Evolutionary conservation across 1,284 basidiomycete genomes (phyloP).

Genomic region (Marasmius fiardii): DNA sequence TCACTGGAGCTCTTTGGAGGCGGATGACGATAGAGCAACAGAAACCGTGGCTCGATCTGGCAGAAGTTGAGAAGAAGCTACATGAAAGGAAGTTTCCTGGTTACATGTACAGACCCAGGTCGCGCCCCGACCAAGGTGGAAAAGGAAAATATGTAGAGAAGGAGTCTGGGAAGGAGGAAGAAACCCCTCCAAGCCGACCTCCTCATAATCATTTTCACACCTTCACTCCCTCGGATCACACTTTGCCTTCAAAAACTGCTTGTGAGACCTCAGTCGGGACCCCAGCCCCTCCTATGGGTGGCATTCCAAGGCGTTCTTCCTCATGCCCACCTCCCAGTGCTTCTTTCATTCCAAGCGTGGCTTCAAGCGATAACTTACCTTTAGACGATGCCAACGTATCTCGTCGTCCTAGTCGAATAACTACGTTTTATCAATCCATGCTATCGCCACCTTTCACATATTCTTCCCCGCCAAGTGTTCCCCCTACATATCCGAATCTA

Average conservation of each 20-base stretch:
- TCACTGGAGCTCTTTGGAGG: constrained; percentile 54
- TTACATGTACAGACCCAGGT: constrained; percentile 39
- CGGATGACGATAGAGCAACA: constrained; percentile 41
- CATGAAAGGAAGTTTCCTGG: constrained; percentile 43
- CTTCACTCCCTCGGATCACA: background rate
- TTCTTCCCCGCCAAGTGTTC: background rate
- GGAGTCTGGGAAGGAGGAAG: background rate
- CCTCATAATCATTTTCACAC: background rate
- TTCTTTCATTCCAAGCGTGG: constrained; percentile 19
- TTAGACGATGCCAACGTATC: constrained; percentile 34
- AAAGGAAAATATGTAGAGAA: too few relatives aligned
- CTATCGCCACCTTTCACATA: constrained; percentile 4
- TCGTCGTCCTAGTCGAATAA: constrained; percentile 32
- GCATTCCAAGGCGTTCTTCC: constrained; percentile 28
- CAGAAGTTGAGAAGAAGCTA: constrained; percentile 43
- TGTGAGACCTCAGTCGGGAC: constrained; percentile 5
- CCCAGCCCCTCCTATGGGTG: background rate
- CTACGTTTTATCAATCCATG: constrained; percentile 32
- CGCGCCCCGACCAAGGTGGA: background rate
- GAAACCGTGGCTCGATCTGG: constrained; percentile 47
- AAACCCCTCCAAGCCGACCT: background rate
- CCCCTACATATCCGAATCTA: constrained; percentile 12
- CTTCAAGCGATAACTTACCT: constrained; percentile 13
- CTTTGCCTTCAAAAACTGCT: constrained; percentile 10
- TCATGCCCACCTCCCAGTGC: constrained; percentile 38